Percentiles rank a stretch among this genome's conserved stretches.
Conservation (phyloP, 2,329 filamentous ascomycete species). For the Colletotrichum sidae region DNA sequence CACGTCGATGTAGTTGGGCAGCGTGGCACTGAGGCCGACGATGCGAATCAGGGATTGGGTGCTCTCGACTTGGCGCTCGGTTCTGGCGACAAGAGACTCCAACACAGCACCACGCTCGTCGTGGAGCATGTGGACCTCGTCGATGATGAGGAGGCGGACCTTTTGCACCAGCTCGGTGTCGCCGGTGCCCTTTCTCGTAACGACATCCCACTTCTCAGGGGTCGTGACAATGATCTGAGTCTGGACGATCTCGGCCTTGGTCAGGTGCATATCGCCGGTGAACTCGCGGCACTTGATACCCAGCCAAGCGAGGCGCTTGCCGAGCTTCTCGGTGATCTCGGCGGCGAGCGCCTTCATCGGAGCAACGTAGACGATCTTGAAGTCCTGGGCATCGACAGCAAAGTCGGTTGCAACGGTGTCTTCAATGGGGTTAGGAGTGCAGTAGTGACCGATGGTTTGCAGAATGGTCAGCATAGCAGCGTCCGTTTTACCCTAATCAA, state of each 20-base stretch:
- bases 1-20: constrained; percentile 97
- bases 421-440: constrained; percentile 82
- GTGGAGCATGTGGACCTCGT: constrained; percentile 99
- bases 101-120: constrained; percentile 96
- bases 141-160: constrained; percentile 94
- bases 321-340: constrained; percentile 94
- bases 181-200: constrained; percentile 95
- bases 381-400: constrained; percentile 84
- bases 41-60: constrained; percentile 98
- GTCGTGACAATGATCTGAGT: constrained; percentile 99
- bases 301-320: constrained; percentile 92
- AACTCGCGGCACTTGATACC: constrained; percentile 92
- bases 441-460: constrained; percentile 89
- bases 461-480: constrained; percentile 97
- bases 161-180: constrained; percentile 98
- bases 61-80: constrained; percentile 95
- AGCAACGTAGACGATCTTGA: constrained; percentile 98
- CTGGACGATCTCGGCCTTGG: constrained; percentile 93
- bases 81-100: constrained; percentile 94
- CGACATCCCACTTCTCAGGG: constrained; percentile 99
- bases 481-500: constrained; percentile 86
- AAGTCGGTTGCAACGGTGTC: constrained; percentile 81
- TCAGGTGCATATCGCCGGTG: constrained; percentile 98
- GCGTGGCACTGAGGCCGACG: constrained; percentile 91
- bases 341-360: constrained; percentile 99